phyloP scores from a whole-genome alignment of 73 alveolate genomes.

The Strombidium stylifer region DNA sequence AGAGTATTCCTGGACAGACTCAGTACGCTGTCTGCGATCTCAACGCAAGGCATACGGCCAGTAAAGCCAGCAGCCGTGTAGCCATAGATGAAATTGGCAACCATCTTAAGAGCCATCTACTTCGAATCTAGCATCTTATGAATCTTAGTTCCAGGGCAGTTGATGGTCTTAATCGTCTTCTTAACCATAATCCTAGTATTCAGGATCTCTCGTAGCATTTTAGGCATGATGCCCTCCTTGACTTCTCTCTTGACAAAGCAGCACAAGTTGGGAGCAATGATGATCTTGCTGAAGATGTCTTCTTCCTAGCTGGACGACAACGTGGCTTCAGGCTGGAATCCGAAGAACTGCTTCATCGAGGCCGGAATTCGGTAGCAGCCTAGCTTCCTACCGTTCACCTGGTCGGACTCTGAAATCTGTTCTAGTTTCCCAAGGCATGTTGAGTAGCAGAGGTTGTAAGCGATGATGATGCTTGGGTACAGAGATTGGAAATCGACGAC shows the following conservation, averaged over 20 bases:
- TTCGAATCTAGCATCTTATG: conserved; percentile 84
- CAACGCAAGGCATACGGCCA: conserved; percentile 99
- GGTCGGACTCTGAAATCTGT: conserved; percentile 30
- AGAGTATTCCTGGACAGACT: conserved; percentile 91
- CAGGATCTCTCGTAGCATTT: conserved; percentile 87
- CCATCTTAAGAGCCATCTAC: conserved; percentile 87
- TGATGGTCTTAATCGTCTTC: conserved; percentile 86
- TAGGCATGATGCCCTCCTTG: conserved; percentile 92
- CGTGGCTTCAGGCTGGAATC: conserved; percentile 6
- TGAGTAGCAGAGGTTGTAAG: conserved; percentile 97
- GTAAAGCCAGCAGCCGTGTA: conserved; percentile 99
- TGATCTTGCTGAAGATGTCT: conserved; percentile 57
- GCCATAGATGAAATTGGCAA: conserved; percentile 97
- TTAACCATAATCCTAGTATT: conserved; percentile 95
- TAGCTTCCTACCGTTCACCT: conserved; percentile 56
- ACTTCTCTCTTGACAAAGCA: conserved; percentile 86
- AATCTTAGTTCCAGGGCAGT: conserved; percentile 69
- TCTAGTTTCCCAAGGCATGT: conserved; percentile 97
- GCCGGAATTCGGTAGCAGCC: conserved; percentile 74
- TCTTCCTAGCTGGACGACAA: conserved; percentile 42
- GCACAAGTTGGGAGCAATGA: conserved; percentile 86
- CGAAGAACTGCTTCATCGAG: conserved; percentile 65
- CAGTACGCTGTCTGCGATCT: conserved; percentile 96
- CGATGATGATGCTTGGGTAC: conserved; percentile 95
- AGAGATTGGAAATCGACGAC: conserved; percentile 98